A percentile compares a stretch with the other conserved stretches of the same genome.
Evolutionary conservation across 139 green algal genomes (phyloP).

Genomic region (Asterochloris erici): DNA sequence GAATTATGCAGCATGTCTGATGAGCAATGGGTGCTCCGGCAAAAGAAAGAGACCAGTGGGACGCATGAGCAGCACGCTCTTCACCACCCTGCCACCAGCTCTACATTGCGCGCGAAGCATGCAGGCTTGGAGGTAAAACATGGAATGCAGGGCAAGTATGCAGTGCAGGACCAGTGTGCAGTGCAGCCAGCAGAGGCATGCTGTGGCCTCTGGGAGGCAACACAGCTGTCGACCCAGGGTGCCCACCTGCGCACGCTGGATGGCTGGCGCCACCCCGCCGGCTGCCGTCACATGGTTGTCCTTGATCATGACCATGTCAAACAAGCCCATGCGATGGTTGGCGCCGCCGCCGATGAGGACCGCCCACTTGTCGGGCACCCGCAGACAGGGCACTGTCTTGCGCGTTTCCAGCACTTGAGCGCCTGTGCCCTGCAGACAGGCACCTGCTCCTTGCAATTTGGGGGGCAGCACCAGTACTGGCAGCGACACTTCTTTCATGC

Average conservation of each 20-base stretch:
- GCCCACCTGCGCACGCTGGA: slow-evolving; percentile 41
- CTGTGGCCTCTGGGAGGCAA: neutral
- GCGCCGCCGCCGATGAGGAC: slow-evolving; percentile 81
- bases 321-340: slow-evolving; percentile 85
- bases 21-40: too few relatives aligned
- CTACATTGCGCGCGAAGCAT: neutral
- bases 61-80: too few relatives aligned
- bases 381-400: slow-evolving; percentile 93
- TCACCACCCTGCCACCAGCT: too few relatives aligned
- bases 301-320: slow-evolving; percentile 99
- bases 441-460: too few relatives aligned
- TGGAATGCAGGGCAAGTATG: neutral
- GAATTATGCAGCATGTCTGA: too few relatives aligned
- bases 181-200: neutral
- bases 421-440: slow-evolving; percentile 19
- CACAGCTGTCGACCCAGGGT: neutral
- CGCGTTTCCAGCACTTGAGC: slow-evolving; percentile 86
- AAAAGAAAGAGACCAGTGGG: too few relatives aligned
- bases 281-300: slow-evolving; percentile 99
- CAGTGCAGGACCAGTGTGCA: neutral
- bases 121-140: too few relatives aligned
- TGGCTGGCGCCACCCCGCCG: slow-evolving; percentile 76
- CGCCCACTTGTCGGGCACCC: slow-evolving; percentile 98
- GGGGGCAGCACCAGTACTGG: neutral
- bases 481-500: neutral